These are phyloP conservation scores for Candida vaughaniae DNA, from an alignment of 805 yeast species.

Conservation along the genomic window DNA sequence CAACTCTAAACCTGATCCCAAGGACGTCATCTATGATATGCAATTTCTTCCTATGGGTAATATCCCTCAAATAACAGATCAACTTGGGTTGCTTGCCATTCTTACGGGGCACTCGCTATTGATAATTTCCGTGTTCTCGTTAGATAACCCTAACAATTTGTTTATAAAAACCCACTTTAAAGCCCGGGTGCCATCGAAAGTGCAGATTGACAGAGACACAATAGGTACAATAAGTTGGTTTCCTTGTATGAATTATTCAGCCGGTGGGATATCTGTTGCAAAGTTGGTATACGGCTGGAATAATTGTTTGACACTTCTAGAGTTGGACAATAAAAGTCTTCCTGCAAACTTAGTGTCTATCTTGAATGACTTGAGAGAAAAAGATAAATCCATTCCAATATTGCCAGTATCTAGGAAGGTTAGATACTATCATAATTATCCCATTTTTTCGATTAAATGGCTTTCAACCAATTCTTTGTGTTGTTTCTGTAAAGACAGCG, in stretches of 20 bases:
- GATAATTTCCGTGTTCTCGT: slow-evolving; percentile 51
- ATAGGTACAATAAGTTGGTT: slow-evolving; percentile 54
- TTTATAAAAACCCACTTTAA: slow-evolving; percentile 50
- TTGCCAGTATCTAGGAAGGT: slow-evolving; percentile 19
- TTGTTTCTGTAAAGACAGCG: slow-evolving; percentile 12
- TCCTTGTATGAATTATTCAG: slow-evolving; percentile 43
- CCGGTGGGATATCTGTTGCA: slow-evolving; percentile 27
- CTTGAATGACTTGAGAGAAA: slow-evolving; percentile 33
- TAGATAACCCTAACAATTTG: slow-evolving; percentile 32
- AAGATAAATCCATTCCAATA: slow-evolving; percentile 33
- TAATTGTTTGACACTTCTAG: slow-evolving; percentile 56
- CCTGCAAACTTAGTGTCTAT: slow-evolving; percentile 26
- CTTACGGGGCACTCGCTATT: slow-evolving; percentile 51
- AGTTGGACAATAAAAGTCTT: slow-evolving; percentile 40
- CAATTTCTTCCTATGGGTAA: slow-evolving; percentile 63
- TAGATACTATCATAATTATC: background rate
- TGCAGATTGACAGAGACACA: background rate
- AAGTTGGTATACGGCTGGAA: slow-evolving; percentile 69
- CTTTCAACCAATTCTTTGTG: slow-evolving; percentile 26
- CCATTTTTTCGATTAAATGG: slow-evolving; percentile 50
- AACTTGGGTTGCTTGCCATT: slow-evolving; percentile 58
- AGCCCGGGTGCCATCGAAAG: slow-evolving; percentile 25
- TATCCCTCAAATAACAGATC: slow-evolving; percentile 52
- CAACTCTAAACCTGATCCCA: slow-evolving; percentile 13
- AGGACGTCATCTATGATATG: slow-evolving; percentile 27